These are phyloP conservation scores for Schrenkiella parvula DNA, from an alignment of 345 rosid genomes.

Conservation along the genomic window DNA sequence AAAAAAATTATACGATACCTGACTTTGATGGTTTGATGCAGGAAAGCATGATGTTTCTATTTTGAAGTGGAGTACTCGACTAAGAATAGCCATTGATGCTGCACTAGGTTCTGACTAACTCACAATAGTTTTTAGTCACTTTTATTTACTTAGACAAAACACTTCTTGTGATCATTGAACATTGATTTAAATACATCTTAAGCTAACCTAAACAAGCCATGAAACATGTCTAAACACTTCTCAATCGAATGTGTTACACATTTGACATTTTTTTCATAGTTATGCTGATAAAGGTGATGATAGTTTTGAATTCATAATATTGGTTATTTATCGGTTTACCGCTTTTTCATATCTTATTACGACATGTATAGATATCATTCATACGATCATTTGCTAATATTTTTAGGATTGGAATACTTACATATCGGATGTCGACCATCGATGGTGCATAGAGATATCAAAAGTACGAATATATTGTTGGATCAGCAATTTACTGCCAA, in stretches of 20 bases:
- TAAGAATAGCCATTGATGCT: slow-evolving; percentile 38
- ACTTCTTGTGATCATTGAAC: background rate
- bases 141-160: background rate
- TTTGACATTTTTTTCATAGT: too few species aligned
- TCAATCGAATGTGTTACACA: background rate
- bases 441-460: slow-evolving; percentile 8
- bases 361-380: background rate
- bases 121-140: background rate
- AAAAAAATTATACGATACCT: background rate
- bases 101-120: slow-evolving; percentile 4
- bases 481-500: slow-evolving; percentile 36
- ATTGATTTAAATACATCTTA: background rate
- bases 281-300: too few species aligned
- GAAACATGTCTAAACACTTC: background rate
- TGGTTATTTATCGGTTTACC: background rate
- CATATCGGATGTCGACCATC: slow-evolving; percentile 7
- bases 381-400: background rate
- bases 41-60: background rate
- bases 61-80: slow-evolving; percentile 36
- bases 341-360: background rate
- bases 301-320: background rate
- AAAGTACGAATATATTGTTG: slow-evolving; percentile 24
- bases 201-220: background rate
- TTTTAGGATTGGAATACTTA: background rate
- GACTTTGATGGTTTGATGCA: background rate